Evolutionary conservation across 2,329 filamentous ascomycete species (phyloP).

Genomic region (Berkeleyomyces basicola): DNA sequence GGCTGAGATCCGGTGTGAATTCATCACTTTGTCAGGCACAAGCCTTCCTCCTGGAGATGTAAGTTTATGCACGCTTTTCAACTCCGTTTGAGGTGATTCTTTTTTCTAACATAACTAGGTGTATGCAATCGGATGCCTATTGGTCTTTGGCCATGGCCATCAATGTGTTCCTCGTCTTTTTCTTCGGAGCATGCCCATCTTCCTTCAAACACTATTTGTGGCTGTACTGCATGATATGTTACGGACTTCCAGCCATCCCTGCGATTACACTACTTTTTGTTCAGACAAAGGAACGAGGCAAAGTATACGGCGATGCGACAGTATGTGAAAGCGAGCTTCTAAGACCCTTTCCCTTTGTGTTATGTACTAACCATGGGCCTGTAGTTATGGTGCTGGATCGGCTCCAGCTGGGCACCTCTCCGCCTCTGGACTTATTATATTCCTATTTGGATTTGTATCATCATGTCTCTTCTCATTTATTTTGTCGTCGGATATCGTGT

Average conservation of each 20-base stretch:
- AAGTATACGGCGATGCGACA: slow-evolving; percentile 40
- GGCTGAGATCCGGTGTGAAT: slow-evolving; percentile 35
- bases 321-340: slow-evolving; percentile 22
- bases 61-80: slow-evolving; percentile 21
- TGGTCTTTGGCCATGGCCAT: slow-evolving; percentile 72
- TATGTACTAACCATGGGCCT: background rate
- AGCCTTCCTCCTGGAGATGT: slow-evolving; percentile 50
- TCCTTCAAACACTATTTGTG: slow-evolving; percentile 58
- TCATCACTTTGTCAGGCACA: slow-evolving; percentile 45
- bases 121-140: slow-evolving; percentile 59
- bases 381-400: slow-evolving; percentile 48
- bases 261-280: slow-evolving; percentile 49
- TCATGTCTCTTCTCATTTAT: slow-evolving; percentile 38
- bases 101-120: slow-evolving; percentile 30
- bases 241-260: slow-evolving; percentile 53
- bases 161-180: slow-evolving; percentile 60
- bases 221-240: slow-evolving; percentile 54
- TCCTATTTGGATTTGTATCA: slow-evolving; percentile 43
- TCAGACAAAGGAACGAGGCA: slow-evolving; percentile 21
- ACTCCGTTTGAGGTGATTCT: background rate
- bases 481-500: slow-evolving; percentile 41
- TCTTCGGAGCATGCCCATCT: slow-evolving; percentile 41
- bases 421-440: slow-evolving; percentile 47
- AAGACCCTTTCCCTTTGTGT: background rate
- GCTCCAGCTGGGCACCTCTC: slow-evolving; percentile 34